These are phyloP conservation scores for Miscanthus sacchariflorus DNA, from an alignment of 202 grass and related monocot genomes.

Conservation along the genomic window DNA sequence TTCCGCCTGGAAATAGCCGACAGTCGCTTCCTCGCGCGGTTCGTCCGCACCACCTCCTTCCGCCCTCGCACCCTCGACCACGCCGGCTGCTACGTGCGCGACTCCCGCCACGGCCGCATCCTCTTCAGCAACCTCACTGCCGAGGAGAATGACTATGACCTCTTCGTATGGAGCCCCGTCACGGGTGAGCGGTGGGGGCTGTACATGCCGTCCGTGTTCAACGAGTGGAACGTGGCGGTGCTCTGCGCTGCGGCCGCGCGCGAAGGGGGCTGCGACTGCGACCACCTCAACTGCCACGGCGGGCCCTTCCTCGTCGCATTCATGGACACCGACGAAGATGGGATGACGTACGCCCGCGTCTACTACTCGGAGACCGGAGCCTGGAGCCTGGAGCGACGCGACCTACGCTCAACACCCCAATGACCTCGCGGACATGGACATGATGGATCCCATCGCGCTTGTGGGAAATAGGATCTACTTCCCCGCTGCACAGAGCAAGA, in stretches of 20 bases:
- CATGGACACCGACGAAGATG: neutral
- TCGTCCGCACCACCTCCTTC: conserved; percentile 33
- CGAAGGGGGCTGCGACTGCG: neutral
- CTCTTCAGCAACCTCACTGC: neutral
- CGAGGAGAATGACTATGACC: neutral
- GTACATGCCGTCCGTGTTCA: neutral
- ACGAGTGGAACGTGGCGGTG: neutral
- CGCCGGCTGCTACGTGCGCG: neutral
- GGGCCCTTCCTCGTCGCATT: neutral
- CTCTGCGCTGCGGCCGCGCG: conserved; percentile 10
- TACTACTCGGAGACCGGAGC: neutral
- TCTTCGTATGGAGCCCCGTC: conserved; percentile 8
- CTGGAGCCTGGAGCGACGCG: neutral
- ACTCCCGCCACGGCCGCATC: conserved; percentile 32
- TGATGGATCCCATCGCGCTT: neutral
- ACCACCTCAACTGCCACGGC: neutral
- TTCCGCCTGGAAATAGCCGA: neutral
- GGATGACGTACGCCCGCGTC: conserved; percentile 4
- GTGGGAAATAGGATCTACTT: neutral
- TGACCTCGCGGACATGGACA: neutral
- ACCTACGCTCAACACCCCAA: neutral
- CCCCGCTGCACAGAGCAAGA: neutral
- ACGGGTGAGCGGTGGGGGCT: conserved; percentile 8
- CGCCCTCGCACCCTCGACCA: conserved; percentile 21
- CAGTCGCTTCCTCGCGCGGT: neutral